These are phyloP conservation scores for Kitagawia praeruptora DNA, from an alignment of 129 eudicot genomes.

Conservation along the genomic window DNA sequence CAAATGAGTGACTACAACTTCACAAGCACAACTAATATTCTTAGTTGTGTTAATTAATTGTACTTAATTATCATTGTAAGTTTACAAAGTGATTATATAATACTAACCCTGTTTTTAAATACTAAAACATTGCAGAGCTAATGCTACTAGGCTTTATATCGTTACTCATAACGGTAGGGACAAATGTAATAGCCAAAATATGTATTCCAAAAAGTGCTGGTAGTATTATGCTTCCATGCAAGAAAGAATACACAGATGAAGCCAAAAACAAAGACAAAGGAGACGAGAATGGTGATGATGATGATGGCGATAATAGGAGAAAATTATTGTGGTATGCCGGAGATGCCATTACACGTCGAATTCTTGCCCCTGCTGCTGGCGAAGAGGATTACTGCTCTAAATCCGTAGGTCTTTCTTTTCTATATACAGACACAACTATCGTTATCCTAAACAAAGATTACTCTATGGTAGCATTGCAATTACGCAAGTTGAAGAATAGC, in stretches of 20 bases:
- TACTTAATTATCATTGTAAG: neutral
- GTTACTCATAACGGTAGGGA: constrained; percentile 18
- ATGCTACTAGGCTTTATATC: constrained; percentile 47
- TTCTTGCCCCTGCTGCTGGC: neutral
- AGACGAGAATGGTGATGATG: neutral
- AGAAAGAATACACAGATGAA: constrained; percentile 9
- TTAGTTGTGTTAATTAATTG: neutral
- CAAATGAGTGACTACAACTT: neutral
- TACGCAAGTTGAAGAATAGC: too few species aligned
- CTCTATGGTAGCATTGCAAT: too few species aligned
- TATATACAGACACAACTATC: too few species aligned
- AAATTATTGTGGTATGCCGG: constrained; percentile 12
- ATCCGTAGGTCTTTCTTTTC: neutral
- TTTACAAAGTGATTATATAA: neutral
- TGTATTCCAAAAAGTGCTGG: constrained; percentile 37
- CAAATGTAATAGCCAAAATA: constrained; percentile 37
- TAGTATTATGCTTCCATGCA: constrained; percentile 49
- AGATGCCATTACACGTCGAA: neutral
- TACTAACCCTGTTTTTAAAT: neutral
- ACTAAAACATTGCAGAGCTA: constrained; percentile 22
- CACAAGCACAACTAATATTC: neutral
- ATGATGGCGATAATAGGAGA: neutral
- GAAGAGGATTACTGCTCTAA: constrained; percentile 9
- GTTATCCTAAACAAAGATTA: too few species aligned
- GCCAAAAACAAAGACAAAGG: constrained; percentile 6